Percentiles rank a stretch among this genome's conserved stretches.
phyloP scores from a whole-genome alignment of 2,329 filamentous ascomycete species.

The Aureobasidium pullulans region DNA sequence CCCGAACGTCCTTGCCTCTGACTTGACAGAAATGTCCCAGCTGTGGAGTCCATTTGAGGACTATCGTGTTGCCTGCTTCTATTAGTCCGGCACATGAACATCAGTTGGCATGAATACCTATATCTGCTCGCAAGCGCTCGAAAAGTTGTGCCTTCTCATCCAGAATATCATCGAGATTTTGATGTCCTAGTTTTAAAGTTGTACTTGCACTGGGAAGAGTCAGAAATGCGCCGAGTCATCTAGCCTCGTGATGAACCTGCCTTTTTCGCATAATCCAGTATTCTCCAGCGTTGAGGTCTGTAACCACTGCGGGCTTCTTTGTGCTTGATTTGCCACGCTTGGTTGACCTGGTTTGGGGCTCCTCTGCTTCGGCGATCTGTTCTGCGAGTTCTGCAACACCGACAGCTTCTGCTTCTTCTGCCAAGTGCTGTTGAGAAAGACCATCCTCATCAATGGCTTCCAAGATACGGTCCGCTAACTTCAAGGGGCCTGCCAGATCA shows the following conservation, averaged over 20 bases:
- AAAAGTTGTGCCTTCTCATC: slow-evolving; percentile 55
- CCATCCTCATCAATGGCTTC: slow-evolving; percentile 88
- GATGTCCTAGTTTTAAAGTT: slow-evolving; percentile 60
- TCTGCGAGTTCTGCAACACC: slow-evolving; percentile 68
- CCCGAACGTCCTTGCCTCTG: slow-evolving; percentile 65
- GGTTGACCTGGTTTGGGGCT: slow-evolving; percentile 16
- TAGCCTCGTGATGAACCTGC: not conserved
- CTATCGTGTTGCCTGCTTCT: slow-evolving; percentile 46
- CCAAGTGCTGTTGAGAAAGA: slow-evolving; percentile 68
- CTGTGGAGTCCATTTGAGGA: slow-evolving; percentile 77
- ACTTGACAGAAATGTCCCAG: slow-evolving; percentile 88
- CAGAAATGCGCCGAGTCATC: not conserved
- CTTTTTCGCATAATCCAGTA: slow-evolving; percentile 56
- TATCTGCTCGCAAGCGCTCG: slow-evolving; percentile 52
- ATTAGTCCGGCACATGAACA: not conserved
- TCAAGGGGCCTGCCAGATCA: slow-evolving; percentile 57
- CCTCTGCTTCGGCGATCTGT: slow-evolving; percentile 34
- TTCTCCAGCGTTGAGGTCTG: slow-evolving; percentile 33
- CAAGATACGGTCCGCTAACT: slow-evolving; percentile 64
- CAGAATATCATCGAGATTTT: slow-evolving; percentile 53
- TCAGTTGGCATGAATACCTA: slow-evolving; percentile 32
- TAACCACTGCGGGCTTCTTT: slow-evolving; percentile 1
- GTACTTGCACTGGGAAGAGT: slow-evolving; percentile 49
- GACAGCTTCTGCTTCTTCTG: slow-evolving; percentile 63
- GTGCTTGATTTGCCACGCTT: slow-evolving; percentile 2